Percentiles rank a stretch among this genome's conserved stretches.
These are phyloP conservation scores for Aspergillus bridgeri DNA, from an alignment of 495 filamentous ascomycete species.

Conservation along the genomic window DNA sequence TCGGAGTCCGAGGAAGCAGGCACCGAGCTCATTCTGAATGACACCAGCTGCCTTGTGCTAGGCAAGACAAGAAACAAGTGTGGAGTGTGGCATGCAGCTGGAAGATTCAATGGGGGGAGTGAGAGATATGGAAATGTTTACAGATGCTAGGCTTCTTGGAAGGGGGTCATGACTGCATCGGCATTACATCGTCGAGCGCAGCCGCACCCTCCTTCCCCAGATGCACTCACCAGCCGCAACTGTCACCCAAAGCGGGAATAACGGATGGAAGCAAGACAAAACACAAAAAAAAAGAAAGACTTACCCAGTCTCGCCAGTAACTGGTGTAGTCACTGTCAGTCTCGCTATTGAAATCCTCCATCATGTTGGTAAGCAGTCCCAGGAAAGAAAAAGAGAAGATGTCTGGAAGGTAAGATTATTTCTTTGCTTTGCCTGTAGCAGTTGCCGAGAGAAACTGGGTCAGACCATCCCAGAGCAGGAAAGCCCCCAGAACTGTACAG, in stretches of 20 bases:
- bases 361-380: conserved; percentile 28
- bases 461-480: conserved; percentile 28
- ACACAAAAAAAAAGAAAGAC: conserved; percentile 32
- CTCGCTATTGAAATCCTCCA: conserved; percentile 98
- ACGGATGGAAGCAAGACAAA: neutral
- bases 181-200: neutral
- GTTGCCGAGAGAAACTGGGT: conserved; percentile 33
- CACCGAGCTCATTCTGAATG: neutral
- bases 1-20: neutral
- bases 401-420: conserved; percentile 20
- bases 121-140: neutral
- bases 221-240: neutral
- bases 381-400: neutral
- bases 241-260: neutral
- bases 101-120: neutral
- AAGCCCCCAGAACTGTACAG: conserved; percentile 28
- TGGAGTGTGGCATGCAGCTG: neutral
- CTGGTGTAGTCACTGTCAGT: conserved; percentile 98
- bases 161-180: neutral
- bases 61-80: too few species aligned
- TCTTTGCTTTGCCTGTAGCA: conserved; percentile 23
- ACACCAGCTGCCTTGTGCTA: neutral
- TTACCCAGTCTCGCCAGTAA: conserved; percentile 99
- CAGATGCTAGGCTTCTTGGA: neutral
- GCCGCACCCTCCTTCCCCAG: neutral